A percentile compares a stretch with the other conserved stretches of the same genome.
Conservation (phyloP, 441 rosid species). For the Geranium incanum region DNA sequence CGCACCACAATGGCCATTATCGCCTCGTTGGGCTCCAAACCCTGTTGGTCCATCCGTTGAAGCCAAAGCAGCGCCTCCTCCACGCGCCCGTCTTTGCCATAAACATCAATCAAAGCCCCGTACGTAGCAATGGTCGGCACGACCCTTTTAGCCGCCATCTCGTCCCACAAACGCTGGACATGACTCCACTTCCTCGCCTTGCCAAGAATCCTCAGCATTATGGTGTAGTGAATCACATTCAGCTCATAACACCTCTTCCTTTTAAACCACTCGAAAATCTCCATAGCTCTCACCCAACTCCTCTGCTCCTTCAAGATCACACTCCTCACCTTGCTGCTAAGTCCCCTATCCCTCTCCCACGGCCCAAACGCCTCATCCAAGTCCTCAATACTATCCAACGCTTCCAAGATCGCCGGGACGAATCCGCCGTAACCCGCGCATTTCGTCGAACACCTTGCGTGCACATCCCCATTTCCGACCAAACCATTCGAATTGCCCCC, state of each 20-base stretch:
- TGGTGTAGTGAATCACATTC: constrained; percentile 6
- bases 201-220: constrained; percentile 5
- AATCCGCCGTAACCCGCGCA: not conserved
- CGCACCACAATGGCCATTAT: constrained; percentile 3
- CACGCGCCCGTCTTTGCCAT: not conserved
- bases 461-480: not conserved
- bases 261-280: constrained; percentile 3
- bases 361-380: constrained; percentile 1
- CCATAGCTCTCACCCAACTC: not conserved
- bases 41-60: not conserved
- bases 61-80: not conserved
- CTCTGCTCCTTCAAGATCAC: constrained; percentile 8
- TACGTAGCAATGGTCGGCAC: not conserved
- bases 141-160: constrained; percentile 3
- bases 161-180: constrained; percentile 1
- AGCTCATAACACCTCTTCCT: not conserved
- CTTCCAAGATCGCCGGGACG: not conserved
- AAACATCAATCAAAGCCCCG: constrained; percentile 5
- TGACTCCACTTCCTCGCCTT: not conserved
- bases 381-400: not conserved
- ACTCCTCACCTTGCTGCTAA: not conserved
- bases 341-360: not conserved
- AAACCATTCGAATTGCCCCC: not conserved
- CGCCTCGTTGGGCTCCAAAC: not conserved
- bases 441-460: constrained; percentile 11